Conservation (phyloP, 352 stramenopile genomes). For the Albugo candida region DNA sequence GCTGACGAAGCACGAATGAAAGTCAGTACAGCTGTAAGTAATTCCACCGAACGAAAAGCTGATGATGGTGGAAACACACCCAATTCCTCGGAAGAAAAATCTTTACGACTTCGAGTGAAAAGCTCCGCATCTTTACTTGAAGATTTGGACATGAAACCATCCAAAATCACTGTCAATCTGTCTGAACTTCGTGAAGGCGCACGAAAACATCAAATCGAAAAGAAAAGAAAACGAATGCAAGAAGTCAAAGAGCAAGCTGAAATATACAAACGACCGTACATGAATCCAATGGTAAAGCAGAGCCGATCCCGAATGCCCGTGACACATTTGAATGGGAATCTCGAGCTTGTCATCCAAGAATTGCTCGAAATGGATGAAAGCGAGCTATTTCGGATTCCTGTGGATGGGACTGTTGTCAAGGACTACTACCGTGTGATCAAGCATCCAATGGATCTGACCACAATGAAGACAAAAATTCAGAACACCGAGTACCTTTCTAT, state of each 20-base stretch:
- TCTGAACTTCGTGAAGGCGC: conserved; percentile 50
- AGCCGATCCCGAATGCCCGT: conserved; percentile 59
- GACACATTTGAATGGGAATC: conserved; percentile 39
- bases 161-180: conserved; percentile 60
- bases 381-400: conserved; percentile 42
- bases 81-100: conserved; percentile 7
- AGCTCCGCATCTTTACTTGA: conserved; percentile 18
- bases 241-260: conserved; percentile 55
- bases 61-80: conserved; percentile 8
- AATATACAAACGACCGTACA: conserved; percentile 66
- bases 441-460: conserved; percentile 61
- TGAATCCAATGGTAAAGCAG: conserved; percentile 45
- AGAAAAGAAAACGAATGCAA: conserved; percentile 60
- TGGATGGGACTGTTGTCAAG: conserved; percentile 34
- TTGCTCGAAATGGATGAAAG: conserved; percentile 62
- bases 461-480: conserved; percentile 45
- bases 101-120: conserved; percentile 28
- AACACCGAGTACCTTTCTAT: conserved; percentile 57
- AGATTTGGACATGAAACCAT: conserved; percentile 4
- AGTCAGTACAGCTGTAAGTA: no score
- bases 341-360: conserved; percentile 41
- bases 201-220: conserved; percentile 51
- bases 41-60: background rate
- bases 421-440: conserved; percentile 78
- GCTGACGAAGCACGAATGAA: conserved; percentile 29